Conservation (phyloP, 148 eudicot species). For the Persicaria tinctoria region DNA sequence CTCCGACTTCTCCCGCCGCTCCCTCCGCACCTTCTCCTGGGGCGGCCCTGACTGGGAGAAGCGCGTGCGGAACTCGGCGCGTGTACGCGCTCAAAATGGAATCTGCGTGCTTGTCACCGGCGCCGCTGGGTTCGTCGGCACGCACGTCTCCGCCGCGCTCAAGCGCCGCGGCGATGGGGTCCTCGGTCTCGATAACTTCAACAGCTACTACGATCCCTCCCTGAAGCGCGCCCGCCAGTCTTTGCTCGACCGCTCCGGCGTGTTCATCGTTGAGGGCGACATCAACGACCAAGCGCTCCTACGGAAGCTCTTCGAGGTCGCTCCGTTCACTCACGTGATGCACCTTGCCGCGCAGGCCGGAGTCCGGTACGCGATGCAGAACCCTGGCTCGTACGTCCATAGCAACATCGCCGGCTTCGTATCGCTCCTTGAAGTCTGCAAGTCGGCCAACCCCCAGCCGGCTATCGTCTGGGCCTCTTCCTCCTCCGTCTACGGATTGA, state of each 20-base stretch:
- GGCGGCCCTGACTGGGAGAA: conserved; percentile 21
- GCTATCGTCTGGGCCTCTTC: conserved; percentile 21
- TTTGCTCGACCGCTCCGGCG: conserved; percentile 14
- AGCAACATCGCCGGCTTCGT: conserved; percentile 22
- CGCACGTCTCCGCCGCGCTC: conserved; percentile 20
- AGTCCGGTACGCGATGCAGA: conserved; percentile 20
- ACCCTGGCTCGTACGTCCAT: conserved; percentile 20
- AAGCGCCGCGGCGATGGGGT: conserved; percentile 20
- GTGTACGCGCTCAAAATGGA: conserved; percentile 18
- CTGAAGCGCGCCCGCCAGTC: conserved; percentile 16
- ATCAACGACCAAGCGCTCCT: conserved; percentile 16
- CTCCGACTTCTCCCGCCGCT: conserved; percentile 12
- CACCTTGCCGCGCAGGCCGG: conserved; percentile 22
- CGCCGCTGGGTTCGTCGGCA: conserved; percentile 20
- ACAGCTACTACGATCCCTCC: conserved; percentile 19
- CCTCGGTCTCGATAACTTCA: conserved; percentile 19
- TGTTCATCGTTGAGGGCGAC: conserved; percentile 21
- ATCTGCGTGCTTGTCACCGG: conserved; percentile 20
- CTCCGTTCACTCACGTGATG: conserved; percentile 19
- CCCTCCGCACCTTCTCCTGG: conserved; percentile 15
- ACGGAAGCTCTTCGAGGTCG: conserved; percentile 19
- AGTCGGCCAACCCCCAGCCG: conserved; percentile 19
- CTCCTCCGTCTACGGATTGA: conserved; percentile 19
- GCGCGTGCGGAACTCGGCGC: conserved; percentile 15
- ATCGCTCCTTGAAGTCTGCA: conserved; percentile 16